Evolutionary conservation across 2,329 filamentous ascomycete genomes (phyloP), one percentile per base, ranked within the genome.

Genomic region (Trichoderma endophyticum): DNA sequence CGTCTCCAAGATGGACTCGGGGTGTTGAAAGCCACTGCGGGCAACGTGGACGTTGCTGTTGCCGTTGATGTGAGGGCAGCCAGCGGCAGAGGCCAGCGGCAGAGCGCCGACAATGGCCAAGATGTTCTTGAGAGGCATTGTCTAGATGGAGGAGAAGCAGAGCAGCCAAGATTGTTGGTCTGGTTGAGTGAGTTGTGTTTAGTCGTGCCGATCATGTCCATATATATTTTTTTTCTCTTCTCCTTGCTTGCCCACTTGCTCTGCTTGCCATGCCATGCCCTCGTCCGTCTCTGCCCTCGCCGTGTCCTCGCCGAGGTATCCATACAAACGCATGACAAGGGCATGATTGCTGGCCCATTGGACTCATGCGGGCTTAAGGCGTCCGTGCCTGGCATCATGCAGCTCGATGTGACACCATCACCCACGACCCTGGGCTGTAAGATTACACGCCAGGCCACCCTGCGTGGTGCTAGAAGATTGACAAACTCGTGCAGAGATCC

Each of bases 71-170:
- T 72, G 64, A 15, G 72, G 72, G 51, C 72, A 73, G 15, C 30
- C 28, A 11, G 62, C 59, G 3, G 72, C 72, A n/a, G 70, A 30
- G 36, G 72, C 64, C 8, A 73, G 69, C 48, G 72, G 72, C 72
- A 73, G 70, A 8, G 70, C 32, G 72, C 64, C 60, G 32, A 61
- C 72, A 39, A 73, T 71, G 39, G 61, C 72, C 72, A 73, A 26
- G 36, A 73, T 30, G 48, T 69, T 57, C 28, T 62, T 51, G 71
- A 73, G 71, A 67, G 71, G 56, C 68, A 71, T 73, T 39, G 71
- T 60, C 67, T 54, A 30, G 26, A 61, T 57, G n/a, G 39, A 59
- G n/a, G n/a, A 57, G 36, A 39, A 51, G 30, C 28, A 34, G 60
- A 51, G 67, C 32, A 28, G 67, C 67, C 67, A 62, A 54, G 56